These are phyloP conservation scores for Elasticomyces elasticus DNA, from an alignment of 495 filamentous ascomycete genomes.

Conservation along the genomic window DNA sequence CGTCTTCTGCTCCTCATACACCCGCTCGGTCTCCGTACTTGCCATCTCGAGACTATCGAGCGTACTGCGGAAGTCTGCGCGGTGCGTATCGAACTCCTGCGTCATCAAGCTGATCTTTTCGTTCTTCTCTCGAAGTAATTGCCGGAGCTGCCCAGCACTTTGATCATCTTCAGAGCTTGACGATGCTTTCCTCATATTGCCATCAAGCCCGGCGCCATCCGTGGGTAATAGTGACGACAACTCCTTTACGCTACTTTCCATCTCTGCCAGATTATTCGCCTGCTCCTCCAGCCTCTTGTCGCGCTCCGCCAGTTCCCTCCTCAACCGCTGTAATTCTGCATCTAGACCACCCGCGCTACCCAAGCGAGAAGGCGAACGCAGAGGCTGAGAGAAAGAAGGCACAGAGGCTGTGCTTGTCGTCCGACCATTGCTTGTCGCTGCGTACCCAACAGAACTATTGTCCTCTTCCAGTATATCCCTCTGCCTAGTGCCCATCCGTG, in stretches of 20 bases:
- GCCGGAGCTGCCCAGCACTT: constrained; percentile 66
- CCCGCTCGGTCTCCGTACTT: constrained; percentile 92
- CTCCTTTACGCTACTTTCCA: constrained; percentile 69
- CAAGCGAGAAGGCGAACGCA: constrained; percentile 18
- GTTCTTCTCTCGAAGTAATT: constrained; percentile 83
- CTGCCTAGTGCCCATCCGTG: constrained; percentile 29
- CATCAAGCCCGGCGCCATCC: constrained; percentile 20
- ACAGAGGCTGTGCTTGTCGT: constrained; percentile 11
- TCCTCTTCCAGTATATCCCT: constrained; percentile 29
- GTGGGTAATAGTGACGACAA: constrained; percentile 54
- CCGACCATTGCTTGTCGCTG: constrained; percentile 39
- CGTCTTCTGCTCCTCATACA: constrained; percentile 86
- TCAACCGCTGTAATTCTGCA: constrained; percentile 59
- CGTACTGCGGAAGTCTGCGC: constrained; percentile 92
- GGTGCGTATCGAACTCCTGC: constrained; percentile 87
- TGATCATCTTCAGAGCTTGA: constrained; percentile 58
- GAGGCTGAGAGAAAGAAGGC: constrained; percentile 19
- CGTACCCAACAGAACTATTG: constrained; percentile 43
- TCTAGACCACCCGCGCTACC: constrained; percentile 26
- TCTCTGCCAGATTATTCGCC: constrained; percentile 66
- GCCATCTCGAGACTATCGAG: constrained; percentile 95
- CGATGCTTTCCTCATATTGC: constrained; percentile 29
- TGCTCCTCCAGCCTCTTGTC: constrained; percentile 84
- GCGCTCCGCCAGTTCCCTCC: constrained; percentile 65
- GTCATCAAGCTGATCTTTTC: constrained; percentile 90